Conservation (phyloP, 176 grass and related monocot species). For the Triticum timopheevii region DNA sequence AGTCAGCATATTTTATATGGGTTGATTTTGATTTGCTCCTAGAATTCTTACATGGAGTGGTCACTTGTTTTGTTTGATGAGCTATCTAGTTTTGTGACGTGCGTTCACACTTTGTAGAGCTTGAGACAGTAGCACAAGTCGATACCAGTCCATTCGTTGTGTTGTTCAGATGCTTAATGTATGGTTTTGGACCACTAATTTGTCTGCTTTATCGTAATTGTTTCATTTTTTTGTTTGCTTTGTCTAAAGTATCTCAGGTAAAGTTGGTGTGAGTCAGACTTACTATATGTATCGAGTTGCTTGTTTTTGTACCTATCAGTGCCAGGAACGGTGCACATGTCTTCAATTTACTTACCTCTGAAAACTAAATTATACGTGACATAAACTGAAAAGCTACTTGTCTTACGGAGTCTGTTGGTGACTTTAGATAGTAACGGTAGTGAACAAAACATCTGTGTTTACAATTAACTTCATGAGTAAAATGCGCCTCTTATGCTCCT, state of each 20-base stretch:
- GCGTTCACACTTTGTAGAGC: slow-evolving; percentile 4
- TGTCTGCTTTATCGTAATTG: not conserved
- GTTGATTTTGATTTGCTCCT: not conserved
- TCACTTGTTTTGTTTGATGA: slow-evolving; percentile 3
- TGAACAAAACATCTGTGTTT: too few species aligned
- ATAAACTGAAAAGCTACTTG: too few species aligned
- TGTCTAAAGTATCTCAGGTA: not conserved
- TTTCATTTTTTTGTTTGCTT: not conserved
- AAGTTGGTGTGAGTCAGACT: not conserved
- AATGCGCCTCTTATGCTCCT: too few species aligned
- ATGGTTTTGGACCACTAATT: not conserved
- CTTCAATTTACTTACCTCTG: too few species aligned
- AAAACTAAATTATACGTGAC: too few species aligned
- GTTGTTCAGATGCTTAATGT: not conserved
- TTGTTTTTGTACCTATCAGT: too few species aligned
- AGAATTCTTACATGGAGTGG: not conserved
- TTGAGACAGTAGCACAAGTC: not conserved
- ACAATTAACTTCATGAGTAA: too few species aligned
- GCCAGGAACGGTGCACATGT: too few species aligned
- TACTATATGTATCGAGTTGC: not conserved
- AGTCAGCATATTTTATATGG: not conserved
- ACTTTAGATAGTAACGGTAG: too few species aligned
- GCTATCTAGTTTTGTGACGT: slow-evolving; percentile 9
- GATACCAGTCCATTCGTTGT: not conserved
- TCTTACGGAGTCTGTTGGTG: too few species aligned